A percentile compares a stretch with the other conserved stretches of the same genome.
Evolutionary conservation across 805 yeast species (phyloP).

Genomic region (fission yeast (Schizosaccharomyces pombe)): DNA sequence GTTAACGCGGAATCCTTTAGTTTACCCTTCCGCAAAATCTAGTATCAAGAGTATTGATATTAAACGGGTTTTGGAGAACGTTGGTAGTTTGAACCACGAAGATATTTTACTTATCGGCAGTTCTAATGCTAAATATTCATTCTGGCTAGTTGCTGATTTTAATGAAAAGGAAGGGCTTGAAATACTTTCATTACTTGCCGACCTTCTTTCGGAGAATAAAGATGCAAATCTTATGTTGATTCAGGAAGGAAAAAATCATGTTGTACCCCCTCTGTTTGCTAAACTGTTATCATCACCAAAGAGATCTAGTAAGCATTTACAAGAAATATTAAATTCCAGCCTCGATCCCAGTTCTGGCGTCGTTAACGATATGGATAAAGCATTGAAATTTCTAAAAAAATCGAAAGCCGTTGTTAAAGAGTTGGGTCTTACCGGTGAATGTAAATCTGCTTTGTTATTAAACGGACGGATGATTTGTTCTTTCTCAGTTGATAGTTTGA

Average conservation of each 20-base stretch:
- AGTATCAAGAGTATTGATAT: conserved; percentile 4
- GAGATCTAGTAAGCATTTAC: not conserved
- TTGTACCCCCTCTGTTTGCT: not conserved
- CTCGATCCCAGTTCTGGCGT: no score
- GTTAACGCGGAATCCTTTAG: conserved; percentile 23
- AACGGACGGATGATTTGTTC: not conserved
- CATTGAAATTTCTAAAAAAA: not conserved
- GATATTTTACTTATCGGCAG: not conserved
- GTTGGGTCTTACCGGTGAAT: not conserved
- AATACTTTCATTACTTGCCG: not conserved
- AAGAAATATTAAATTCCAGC: not conserved
- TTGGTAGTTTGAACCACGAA: not conserved
- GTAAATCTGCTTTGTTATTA: not conserved
- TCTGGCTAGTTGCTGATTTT: not conserved
- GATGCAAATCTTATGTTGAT: not conserved
- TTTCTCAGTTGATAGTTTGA: not conserved
- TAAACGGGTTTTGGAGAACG: not conserved
- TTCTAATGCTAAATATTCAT: not conserved
- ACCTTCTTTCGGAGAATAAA: not conserved
- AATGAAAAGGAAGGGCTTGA: not conserved
- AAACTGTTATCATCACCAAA: not conserved
- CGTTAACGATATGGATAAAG: no score
- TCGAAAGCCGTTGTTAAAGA: not conserved
- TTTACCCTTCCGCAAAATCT: conserved; percentile 27
- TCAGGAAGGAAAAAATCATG: not conserved